phyloP scores from a whole-genome alignment of 495 filamentous ascomycete genomes.

The Penicillium simplicissimum region DNA sequence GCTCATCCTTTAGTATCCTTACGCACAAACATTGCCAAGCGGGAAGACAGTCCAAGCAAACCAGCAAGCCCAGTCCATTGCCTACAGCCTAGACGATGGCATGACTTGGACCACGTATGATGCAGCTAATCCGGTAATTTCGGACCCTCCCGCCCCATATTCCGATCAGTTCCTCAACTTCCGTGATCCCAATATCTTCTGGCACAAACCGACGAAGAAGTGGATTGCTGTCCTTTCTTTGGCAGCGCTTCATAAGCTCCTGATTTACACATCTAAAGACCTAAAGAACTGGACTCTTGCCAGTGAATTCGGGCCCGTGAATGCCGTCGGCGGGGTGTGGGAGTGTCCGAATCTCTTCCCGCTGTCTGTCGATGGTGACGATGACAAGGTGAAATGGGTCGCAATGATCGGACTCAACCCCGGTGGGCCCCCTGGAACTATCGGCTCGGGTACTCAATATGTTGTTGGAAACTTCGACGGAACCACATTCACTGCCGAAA shows the following conservation, averaged over 20 bases:
- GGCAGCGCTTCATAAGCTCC: conserved; percentile 52
- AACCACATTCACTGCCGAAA: conserved; percentile 28
- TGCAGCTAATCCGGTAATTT: conserved; percentile 53
- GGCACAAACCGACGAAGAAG: conserved; percentile 44
- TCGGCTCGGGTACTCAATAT: conserved; percentile 44
- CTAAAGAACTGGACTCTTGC: conserved; percentile 53
- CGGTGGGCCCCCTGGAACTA: conserved; percentile 53
- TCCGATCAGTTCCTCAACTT: conserved; percentile 44
- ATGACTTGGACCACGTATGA: conserved; percentile 53
- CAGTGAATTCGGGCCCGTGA: conserved; percentile 57
- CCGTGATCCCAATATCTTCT: conserved; percentile 60
- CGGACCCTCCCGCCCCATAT: conserved; percentile 37
- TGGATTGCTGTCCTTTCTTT: conserved; percentile 56
- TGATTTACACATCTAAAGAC: conserved; percentile 54
- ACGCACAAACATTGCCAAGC: conserved; percentile 28
- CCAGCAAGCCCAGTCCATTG: conserved; percentile 56
- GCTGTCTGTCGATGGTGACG: conserved; percentile 25
- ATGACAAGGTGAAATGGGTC: conserved; percentile 47
- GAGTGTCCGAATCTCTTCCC: conserved; percentile 57
- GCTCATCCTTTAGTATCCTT: conserved; percentile 17
- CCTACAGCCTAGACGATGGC: conserved; percentile 57
- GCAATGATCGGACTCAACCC: conserved; percentile 55
- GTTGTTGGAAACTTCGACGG: conserved; percentile 43
- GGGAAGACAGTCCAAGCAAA: conserved; percentile 31
- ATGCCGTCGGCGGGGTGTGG: conserved; percentile 56